Base-by-base conservation (phyloP, 306 rosid genomes). In the Vicia sativa region DNA sequence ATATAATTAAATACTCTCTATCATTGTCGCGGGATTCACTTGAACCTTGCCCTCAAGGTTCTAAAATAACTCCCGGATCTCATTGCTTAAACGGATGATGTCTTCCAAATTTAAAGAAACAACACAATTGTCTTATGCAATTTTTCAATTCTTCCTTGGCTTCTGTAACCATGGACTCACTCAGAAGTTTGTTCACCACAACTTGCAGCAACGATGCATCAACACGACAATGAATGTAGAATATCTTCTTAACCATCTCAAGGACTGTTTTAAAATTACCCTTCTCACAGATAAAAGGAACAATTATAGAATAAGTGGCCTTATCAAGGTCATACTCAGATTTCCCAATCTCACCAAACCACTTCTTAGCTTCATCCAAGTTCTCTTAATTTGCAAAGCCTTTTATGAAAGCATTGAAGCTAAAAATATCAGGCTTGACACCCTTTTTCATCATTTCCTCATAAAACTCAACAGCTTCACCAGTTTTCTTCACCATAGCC, bases 231-330 rank as follows among this genome's bases (percentile, higher is more conserved):
- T 43, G 72, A 26, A 37, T 70, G 19, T 45, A 19, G 70, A 87
- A 81, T 53, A 88, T 78, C 19, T 88, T 79, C 65, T 81, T 76
- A 62, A 74, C 65, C 15, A 87, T 73, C 50, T 83, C 83, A 57
- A 59, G 7, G 13, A 83, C 91, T 0, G 68, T 70, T 37, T 74
- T 81, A 72, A 88, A 28, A 61, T 91, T 96, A 23, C 90, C 91
- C 76, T 79, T 80, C 79, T 81, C 76, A 45, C 96, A 87, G 11
- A 77, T 72, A 73, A 88, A 87, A 0, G 96, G 95, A 71, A 91
- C 23, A 49, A 91, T 74, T 2, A 21, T 73, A 11, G 74, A 60
- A 4, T 65, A 85, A 29, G 95, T 88, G 7, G 15, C 16, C 70
- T 74, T 91, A 50, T 70, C 38, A 0, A 91, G 91, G 4, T 67